phyloP scores from a whole-genome alignment of 805 yeast genomes.

The Helenozyma baotianmanensis region DNA sequence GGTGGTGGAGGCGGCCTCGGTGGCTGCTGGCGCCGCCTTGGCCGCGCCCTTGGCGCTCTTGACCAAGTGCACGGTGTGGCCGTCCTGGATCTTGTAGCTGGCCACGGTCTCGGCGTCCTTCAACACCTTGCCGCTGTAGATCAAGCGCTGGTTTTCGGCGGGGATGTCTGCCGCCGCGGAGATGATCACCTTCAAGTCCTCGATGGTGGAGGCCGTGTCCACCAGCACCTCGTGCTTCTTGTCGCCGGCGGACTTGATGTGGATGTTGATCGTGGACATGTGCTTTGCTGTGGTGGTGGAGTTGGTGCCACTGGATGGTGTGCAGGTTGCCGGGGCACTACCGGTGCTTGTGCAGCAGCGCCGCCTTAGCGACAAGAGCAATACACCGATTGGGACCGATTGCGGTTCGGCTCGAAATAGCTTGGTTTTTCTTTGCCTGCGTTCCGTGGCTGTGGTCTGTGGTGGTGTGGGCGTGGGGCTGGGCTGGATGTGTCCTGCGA shows the following conservation, averaged over 20 bases:
- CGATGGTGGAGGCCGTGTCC: constrained; percentile 50
- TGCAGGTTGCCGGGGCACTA: too few relatives aligned
- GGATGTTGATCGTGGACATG: constrained; percentile 28
- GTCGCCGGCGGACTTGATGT: constrained; percentile 60
- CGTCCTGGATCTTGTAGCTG: constrained; percentile 75
- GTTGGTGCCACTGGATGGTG: too few relatives aligned
- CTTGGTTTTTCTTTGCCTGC: too few relatives aligned
- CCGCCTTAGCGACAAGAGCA: too few relatives aligned
- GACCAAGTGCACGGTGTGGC: constrained; percentile 86
- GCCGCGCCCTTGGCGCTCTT: constrained; percentile 50
- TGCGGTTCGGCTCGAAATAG: too few relatives aligned
- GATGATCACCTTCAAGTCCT: constrained; percentile 63
- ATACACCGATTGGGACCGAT: too few relatives aligned
- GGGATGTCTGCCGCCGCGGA: constrained; percentile 62
- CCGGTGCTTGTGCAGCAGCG: too few relatives aligned
- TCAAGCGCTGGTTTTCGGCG: constrained; percentile 77
- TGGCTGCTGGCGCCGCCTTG: constrained; percentile 20
- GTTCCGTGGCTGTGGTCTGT: too few relatives aligned
- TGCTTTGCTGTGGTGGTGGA: background rate
- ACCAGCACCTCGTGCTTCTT: constrained; percentile 67
- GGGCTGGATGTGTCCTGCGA: too few relatives aligned
- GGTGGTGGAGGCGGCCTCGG: constrained; percentile 1
- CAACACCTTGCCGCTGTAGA: constrained; percentile 90
- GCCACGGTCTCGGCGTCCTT: constrained; percentile 76
- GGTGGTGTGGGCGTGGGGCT: too few relatives aligned